phyloP scores from a whole-genome alignment of 768 basidiomycete genomes.

The Hemileccinum impolitum region DNA sequence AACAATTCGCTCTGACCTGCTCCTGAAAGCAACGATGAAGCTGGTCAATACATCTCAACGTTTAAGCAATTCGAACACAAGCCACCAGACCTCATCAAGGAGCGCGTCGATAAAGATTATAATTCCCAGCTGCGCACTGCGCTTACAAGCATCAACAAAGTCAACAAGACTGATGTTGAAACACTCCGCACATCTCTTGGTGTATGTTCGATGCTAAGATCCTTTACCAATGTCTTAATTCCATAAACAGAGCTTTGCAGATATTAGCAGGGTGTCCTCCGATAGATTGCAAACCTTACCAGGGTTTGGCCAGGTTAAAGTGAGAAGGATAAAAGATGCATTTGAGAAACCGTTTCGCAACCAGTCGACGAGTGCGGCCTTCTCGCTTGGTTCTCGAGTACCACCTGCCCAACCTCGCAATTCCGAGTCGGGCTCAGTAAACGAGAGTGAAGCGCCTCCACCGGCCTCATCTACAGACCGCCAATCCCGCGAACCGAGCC shows the following conservation, averaged over 20 bases:
- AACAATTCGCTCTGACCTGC: slow-evolving; percentile 1
- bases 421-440: not conserved
- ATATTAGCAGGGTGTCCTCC: slow-evolving; percentile 68
- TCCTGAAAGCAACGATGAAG: slow-evolving; percentile 74
- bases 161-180: slow-evolving; percentile 97
- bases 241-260: slow-evolving; percentile 70
- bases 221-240: not conserved
- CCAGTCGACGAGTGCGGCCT: slow-evolving; percentile 49
- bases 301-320: slow-evolving; percentile 93
- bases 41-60: slow-evolving; percentile 83
- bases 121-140: slow-evolving; percentile 73
- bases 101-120: slow-evolving; percentile 89
- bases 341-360: slow-evolving; percentile 88
- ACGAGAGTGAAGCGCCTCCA: slow-evolving; percentile 15
- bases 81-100: slow-evolving; percentile 91
- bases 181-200: slow-evolving; percentile 90
- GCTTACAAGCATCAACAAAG: slow-evolving; percentile 85
- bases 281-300: slow-evolving; percentile 81
- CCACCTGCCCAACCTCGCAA: not conserved
- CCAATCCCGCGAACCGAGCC: slow-evolving; percentile 46
- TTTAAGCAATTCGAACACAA: slow-evolving; percentile 95
- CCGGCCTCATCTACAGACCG: slow-evolving; percentile 5
- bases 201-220: slow-evolving; percentile 45
- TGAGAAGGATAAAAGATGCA: slow-evolving; percentile 84
- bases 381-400: slow-evolving; percentile 30